phyloP scores from a whole-genome alignment of 768 basidiomycete species.

The Trametes cubensis region DNA sequence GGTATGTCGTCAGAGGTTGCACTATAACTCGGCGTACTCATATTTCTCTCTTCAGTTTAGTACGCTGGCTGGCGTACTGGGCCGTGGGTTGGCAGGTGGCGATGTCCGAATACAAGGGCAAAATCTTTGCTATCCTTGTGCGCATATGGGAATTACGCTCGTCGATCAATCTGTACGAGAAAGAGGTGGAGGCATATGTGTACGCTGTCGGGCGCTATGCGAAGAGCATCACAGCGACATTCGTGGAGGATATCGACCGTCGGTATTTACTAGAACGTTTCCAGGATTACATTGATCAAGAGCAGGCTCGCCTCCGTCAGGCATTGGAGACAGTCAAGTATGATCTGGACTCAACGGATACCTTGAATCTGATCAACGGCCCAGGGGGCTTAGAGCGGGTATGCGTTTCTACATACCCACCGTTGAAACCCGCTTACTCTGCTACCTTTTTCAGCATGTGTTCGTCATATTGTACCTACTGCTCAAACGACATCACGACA shows the following conservation, averaged over 20 bases:
- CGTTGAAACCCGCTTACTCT: background rate
- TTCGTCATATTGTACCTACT: slow-evolving; percentile 40
- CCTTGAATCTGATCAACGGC: slow-evolving; percentile 35
- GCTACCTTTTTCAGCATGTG: slow-evolving; percentile 31
- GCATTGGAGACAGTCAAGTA: slow-evolving; percentile 35
- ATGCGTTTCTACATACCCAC: background rate
- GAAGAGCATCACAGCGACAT: background rate
- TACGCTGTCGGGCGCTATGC: background rate
- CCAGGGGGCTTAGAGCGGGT: slow-evolving; percentile 40
- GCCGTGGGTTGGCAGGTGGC: slow-evolving; percentile 33
- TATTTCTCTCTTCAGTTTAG: slow-evolving; percentile 23
- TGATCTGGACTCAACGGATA: slow-evolving; percentile 38
- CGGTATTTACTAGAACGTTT: slow-evolving; percentile 28
- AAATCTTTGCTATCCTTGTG: slow-evolving; percentile 18
- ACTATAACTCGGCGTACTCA: no score
- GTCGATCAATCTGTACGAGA: background rate
- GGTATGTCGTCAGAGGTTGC: slow-evolving; percentile 17
- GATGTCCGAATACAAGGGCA: slow-evolving; percentile 16
- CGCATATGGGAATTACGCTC: slow-evolving; percentile 1
- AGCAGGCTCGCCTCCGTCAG: slow-evolving; percentile 31
- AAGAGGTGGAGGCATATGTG: background rate
- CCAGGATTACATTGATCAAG: slow-evolving; percentile 25
- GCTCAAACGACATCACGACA: slow-evolving; percentile 36
- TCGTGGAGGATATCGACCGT: background rate
- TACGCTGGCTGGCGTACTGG: slow-evolving; percentile 39